phyloP scores from a whole-genome alignment of 768 basidiomycete species.

The Phlebiopsis flavidoalba region DNA sequence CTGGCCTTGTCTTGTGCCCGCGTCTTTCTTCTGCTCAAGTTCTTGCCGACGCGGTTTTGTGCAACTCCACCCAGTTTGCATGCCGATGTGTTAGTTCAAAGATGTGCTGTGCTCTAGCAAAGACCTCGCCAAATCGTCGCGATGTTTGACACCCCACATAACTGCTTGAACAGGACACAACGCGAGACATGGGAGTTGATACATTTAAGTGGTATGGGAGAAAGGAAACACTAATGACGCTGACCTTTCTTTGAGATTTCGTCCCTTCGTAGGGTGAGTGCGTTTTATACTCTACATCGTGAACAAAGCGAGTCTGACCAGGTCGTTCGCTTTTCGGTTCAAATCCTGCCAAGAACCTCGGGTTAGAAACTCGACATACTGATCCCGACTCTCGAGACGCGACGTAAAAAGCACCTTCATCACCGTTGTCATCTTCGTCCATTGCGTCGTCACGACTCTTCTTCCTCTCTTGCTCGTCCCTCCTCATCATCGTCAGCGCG shows the following conservation, averaged over 20 bases:
- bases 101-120: conserved; percentile 57
- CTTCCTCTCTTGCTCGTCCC: conserved; percentile 33
- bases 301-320: conserved; percentile 81
- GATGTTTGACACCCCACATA: conserved; percentile 40
- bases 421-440: background rate
- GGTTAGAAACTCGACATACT: background rate
- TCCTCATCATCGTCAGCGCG: conserved; percentile 23
- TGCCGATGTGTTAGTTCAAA: conserved; percentile 59
- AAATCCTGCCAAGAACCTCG: conserved; percentile 41
- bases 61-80: conserved; percentile 81
- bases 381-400: background rate
- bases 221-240: too few species aligned
- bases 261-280: conserved; percentile 61
- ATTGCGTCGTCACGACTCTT: conserved; percentile 21
- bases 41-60: conserved; percentile 34
- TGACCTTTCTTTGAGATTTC: conserved; percentile 84
- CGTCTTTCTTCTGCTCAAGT: too few species aligned
- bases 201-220: too few species aligned
- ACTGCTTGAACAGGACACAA: conserved; percentile 32
- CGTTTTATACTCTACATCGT: conserved; percentile 72
- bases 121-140: conserved; percentile 61
- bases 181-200: conserved; percentile 26
- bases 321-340: conserved; percentile 58
- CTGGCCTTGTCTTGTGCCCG: conserved; percentile 46
- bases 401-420: background rate